phyloP scores from a whole-genome alignment of 2,329 filamentous ascomycete species.

The Exophiala oligosperma region DNA sequence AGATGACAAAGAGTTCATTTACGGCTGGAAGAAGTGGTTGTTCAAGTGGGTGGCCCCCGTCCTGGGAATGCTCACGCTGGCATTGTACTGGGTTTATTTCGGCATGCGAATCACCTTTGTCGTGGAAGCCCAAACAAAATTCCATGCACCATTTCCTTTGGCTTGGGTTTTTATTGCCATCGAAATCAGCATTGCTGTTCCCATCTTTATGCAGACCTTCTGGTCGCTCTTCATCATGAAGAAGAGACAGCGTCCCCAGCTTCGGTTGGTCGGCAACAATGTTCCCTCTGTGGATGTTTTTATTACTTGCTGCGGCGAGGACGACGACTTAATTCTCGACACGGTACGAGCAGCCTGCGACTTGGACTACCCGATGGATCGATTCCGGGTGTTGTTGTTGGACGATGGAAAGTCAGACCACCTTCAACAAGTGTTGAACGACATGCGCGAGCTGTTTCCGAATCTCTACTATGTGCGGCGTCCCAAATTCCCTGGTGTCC shows the following conservation, averaged over 20 bases:
- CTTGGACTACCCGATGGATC: conserved; percentile 54
- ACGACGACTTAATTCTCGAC: conserved; percentile 56
- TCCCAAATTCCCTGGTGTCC: conserved; percentile 39
- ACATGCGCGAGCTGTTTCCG: conserved; percentile 37
- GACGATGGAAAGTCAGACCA: conserved; percentile 49
- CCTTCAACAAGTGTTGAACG: conserved; percentile 38
- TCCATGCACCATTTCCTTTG: conserved; percentile 44
- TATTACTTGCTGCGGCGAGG: conserved; percentile 58
- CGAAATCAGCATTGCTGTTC: conserved; percentile 51
- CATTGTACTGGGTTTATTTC: conserved; percentile 49
- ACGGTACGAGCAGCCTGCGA: conserved; percentile 55
- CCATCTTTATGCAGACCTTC: conserved; percentile 57
- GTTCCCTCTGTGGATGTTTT: conserved; percentile 59
- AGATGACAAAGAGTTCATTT: conserved; percentile 40
- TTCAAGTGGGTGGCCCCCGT: conserved; percentile 37
- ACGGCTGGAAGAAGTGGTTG: conserved; percentile 39
- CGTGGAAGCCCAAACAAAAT: conserved; percentile 50
- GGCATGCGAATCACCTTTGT: conserved; percentile 54
- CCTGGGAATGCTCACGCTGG: conserved; percentile 38
- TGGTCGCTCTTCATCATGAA: conserved; percentile 61
- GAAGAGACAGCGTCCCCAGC: conserved; percentile 54
- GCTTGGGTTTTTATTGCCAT: conserved; percentile 61
- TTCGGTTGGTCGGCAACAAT: conserved; percentile 42
- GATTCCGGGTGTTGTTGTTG: conserved; percentile 55
- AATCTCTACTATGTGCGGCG: conserved; percentile 46